phyloP scores from a whole-genome alignment of 208 protist genomes.

The Crithidia mellificae region DNA sequence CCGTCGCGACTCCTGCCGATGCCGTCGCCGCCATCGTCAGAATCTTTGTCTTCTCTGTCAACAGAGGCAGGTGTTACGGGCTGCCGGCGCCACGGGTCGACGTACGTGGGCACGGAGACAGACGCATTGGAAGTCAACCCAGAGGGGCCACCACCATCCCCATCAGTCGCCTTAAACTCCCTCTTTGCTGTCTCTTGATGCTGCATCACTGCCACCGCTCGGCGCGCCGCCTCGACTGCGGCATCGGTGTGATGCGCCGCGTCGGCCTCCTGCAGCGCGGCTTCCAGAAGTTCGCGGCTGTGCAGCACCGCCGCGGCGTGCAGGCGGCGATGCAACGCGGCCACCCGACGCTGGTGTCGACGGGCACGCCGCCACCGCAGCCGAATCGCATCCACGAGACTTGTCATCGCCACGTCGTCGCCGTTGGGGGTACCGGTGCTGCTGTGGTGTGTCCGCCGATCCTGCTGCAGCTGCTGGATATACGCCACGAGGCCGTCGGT shows the following conservation, averaged over 20 bases:
- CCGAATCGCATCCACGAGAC: slow-evolving; percentile 21
- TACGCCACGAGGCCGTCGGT: slow-evolving; percentile 31
- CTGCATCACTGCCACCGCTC: slow-evolving; percentile 8
- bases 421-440: too few species aligned
- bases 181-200: too few species aligned
- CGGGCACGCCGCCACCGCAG: slow-evolving; percentile 29
- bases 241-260: slow-evolving; percentile 33
- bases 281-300: slow-evolving; percentile 39
- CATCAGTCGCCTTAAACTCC: too few species aligned
- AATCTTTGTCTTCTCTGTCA: background rate
- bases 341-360: slow-evolving; percentile 29
- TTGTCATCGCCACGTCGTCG: slow-evolving; percentile 11
- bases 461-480: slow-evolving; percentile 31
- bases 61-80: background rate
- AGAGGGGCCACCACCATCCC: too few species aligned
- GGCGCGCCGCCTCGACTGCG: slow-evolving; percentile 21
- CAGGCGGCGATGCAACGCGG: slow-evolving; percentile 34
- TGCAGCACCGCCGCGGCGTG: slow-evolving; percentile 42
- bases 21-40: background rate
- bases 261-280: slow-evolving; percentile 30
- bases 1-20: too few species aligned
- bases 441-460: too few species aligned
- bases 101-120: background rate
- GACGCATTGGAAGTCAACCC: background rate
- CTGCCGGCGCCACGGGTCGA: background rate